Evolutionary conservation across 1,139 yeast genomes (phyloP).

Genomic region (Geotrichum cucujoidarum): DNA sequence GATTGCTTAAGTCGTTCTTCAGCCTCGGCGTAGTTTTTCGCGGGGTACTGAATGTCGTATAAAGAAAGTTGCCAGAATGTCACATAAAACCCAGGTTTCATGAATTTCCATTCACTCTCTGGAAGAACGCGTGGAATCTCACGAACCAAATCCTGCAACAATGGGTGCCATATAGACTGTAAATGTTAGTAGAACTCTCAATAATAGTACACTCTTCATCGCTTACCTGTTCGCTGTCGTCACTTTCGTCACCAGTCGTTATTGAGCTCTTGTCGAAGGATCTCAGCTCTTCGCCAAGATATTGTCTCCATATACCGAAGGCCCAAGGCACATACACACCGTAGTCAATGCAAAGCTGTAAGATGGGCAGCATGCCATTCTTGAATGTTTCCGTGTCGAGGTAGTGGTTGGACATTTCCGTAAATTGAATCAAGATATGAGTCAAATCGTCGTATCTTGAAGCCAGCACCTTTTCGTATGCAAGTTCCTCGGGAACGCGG

Average conservation of each 20-base stretch:
- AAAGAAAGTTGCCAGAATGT: constrained; percentile 72
- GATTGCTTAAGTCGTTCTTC: constrained; percentile 29
- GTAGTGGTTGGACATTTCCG: constrained; percentile 55
- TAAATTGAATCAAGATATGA: constrained; percentile 59
- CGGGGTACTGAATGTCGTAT: constrained; percentile 64
- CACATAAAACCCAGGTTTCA: constrained; percentile 48
- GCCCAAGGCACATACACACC: constrained; percentile 63
- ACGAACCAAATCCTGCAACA: constrained; percentile 27
- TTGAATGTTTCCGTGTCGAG: constrained; percentile 39
- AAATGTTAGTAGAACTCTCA: too few relatives aligned
- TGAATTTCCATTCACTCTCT: constrained; percentile 36
- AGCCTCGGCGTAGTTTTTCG: constrained; percentile 49
- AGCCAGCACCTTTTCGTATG: constrained; percentile 68
- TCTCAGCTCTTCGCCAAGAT: constrained; percentile 36
- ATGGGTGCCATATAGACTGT: constrained; percentile 28
- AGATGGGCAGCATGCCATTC: constrained; percentile 43
- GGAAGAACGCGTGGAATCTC: constrained; percentile 26
- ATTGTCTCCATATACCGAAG: constrained; percentile 72
- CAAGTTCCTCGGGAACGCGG: constrained; percentile 41
- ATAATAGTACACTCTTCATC: constrained; percentile 16
- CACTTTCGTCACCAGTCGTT: constrained; percentile 17
- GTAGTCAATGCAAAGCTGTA: constrained; percentile 46
- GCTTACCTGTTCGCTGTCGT: constrained; percentile 9
- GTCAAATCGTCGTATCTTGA: constrained; percentile 67
- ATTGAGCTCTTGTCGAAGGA: constrained; percentile 23